Evolutionary conservation across 257 asterid species (phyloP).

Genomic region (Penstemon barbatus): DNA sequence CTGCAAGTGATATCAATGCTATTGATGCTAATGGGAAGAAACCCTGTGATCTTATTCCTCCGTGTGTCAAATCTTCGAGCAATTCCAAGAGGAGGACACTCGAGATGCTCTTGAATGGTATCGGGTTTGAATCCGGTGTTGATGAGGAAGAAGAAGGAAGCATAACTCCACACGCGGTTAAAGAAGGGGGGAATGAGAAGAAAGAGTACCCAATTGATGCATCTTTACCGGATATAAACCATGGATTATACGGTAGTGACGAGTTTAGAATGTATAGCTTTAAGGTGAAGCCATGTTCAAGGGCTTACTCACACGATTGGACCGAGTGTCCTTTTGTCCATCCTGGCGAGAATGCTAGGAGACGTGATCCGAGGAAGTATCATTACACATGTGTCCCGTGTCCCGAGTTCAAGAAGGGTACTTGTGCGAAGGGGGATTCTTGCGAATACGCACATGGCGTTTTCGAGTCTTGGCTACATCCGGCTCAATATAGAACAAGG

Average conservation of each 20-base stretch:
- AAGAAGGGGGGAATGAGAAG: conserved; percentile 48
- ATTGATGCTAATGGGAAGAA: conserved; percentile 60
- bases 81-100: conserved; percentile 44
- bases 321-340: conserved; percentile 63
- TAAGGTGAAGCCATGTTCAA: conserved; percentile 58
- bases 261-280: conserved; percentile 55
- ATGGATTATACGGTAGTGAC: conserved; percentile 44
- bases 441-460: conserved; percentile 96
- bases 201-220: conserved; percentile 69
- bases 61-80: conserved; percentile 37
- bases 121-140: conserved; percentile 20
- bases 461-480: conserved; percentile 95
- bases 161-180: conserved; percentile 10
- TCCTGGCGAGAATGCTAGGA: conserved; percentile 57
- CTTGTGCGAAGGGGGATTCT: conserved; percentile 58
- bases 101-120: conserved; percentile 69
- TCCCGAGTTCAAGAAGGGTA: conserved; percentile 90
- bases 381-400: conserved; percentile 82
- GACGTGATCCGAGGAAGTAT: conserved; percentile 69
- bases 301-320: conserved; percentile 64
- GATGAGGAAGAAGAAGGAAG: conserved; percentile 40
- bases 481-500: conserved; percentile 87
- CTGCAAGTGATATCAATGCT: conserved; percentile 48
- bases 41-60: conserved; percentile 61
- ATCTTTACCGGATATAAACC: conserved; percentile 51